Percentiles rank a stretch among this genome's conserved stretches.
Conservation (phyloP, 2,329 filamentous ascomycete species). For the Herpotrichia juniperi region DNA sequence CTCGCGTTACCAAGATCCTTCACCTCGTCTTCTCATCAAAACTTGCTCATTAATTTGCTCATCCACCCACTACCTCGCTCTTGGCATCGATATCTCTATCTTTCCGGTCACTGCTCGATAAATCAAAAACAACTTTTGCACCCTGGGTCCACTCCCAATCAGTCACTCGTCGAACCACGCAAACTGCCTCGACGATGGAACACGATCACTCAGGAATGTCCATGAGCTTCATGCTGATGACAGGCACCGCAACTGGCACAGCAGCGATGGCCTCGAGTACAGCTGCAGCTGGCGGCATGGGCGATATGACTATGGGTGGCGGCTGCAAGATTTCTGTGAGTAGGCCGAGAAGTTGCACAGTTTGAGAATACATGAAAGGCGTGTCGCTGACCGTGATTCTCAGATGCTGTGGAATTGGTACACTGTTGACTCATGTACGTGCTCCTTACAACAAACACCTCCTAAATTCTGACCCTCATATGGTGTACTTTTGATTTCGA, state of each 20-base stretch:
- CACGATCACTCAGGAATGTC: constrained; percentile 24
- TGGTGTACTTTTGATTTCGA: background rate
- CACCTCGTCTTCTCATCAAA: background rate
- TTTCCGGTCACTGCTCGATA: background rate
- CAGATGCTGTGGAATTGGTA: constrained; percentile 86
- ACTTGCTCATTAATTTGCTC: constrained; percentile 1
- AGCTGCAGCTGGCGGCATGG: constrained; percentile 7
- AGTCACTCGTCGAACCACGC: constrained; percentile 1
- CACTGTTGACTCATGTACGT: constrained; percentile 67
- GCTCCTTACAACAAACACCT: background rate
- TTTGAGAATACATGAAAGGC: background rate
- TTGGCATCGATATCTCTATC: background rate
- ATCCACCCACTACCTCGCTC: background rate
- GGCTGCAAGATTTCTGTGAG: constrained; percentile 41
- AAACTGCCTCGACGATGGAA: background rate
- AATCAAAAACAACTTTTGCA: background rate
- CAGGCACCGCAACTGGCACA: constrained; percentile 23
- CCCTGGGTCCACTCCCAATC: background rate
- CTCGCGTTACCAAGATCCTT: background rate
- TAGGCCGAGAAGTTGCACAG: background rate
- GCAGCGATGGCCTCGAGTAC: constrained; percentile 27
- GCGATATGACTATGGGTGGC: constrained; percentile 24
- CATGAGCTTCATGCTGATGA: constrained; percentile 11
- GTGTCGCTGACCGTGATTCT: background rate
- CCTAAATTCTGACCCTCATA: background rate